Conservation (phyloP, 1,284 basidiomycete species). For the Kwoniella shivajii region DNA sequence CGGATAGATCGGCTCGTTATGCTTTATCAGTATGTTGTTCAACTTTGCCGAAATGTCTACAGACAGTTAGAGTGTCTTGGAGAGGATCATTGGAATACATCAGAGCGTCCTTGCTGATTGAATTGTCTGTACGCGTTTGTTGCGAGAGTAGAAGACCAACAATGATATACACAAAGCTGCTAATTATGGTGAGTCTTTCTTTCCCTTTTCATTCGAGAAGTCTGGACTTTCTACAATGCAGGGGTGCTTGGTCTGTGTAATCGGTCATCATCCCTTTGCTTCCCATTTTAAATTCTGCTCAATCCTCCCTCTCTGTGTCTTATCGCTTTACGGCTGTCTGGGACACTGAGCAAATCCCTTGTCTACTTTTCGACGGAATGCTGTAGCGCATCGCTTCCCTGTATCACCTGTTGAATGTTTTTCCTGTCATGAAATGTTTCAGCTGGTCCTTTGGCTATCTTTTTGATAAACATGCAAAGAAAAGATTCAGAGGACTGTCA, state of each 20-base stretch:
- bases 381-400: too few relatives aligned
- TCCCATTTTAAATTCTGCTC: too few relatives aligned
- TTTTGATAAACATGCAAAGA: too few relatives aligned
- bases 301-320: too few relatives aligned
- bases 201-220: neutral
- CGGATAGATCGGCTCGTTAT: constrained; percentile 45
- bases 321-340: too few relatives aligned
- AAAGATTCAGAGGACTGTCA: too few relatives aligned
- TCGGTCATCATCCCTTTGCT: neutral
- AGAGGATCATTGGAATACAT: neutral
- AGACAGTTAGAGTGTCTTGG: neutral
- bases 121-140: neutral
- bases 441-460: too few relatives aligned
- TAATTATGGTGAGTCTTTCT: constrained; percentile 45
- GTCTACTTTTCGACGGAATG: too few relatives aligned
- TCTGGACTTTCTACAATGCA: neutral
- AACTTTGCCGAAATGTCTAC: too few relatives aligned
- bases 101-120: neutral
- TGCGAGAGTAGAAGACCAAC: constrained; percentile 32
- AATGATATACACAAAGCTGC: constrained; percentile 47
- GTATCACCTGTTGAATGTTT: too few relatives aligned
- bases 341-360: too few relatives aligned
- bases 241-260: neutral
- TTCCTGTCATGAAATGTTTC: too few relatives aligned
- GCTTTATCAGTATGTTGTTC: constrained; percentile 41